Evolutionary conservation across 352 stramenopile genomes (phyloP).

Genomic region (Phytopythium chamaehyphon): DNA sequence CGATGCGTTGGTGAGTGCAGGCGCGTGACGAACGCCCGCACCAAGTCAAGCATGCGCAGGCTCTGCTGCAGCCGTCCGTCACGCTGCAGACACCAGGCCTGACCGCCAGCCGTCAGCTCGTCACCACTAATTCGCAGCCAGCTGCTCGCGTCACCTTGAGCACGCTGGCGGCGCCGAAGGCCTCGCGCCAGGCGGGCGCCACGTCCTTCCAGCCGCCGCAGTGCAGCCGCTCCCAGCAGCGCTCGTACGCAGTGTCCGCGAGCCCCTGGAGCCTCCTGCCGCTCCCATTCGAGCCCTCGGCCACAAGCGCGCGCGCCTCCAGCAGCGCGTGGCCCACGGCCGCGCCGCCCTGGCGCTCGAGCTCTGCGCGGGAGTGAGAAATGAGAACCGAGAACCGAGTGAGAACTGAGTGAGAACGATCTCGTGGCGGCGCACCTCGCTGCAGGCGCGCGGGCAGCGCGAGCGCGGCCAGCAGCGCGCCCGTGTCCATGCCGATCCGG

Average conservation of each 20-base stretch:
- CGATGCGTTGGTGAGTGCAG: background rate
- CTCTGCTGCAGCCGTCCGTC: conserved; percentile 21
- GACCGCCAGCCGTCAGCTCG: background rate
- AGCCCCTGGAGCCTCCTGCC: conserved; percentile 8
- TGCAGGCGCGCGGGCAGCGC: conserved; percentile 15
- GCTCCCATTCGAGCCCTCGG: conserved; percentile 1
- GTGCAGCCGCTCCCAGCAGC: conserved; percentile 72
- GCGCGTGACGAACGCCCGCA: conserved; percentile 13
- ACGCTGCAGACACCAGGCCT: conserved; percentile 31
- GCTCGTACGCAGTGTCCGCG: conserved; percentile 39
- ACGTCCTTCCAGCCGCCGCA: conserved; percentile 70
- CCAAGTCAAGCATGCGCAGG: conserved; percentile 59
- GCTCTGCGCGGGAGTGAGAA: conserved; percentile 25
- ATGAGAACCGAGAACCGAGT: background rate
- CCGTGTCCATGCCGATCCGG: conserved; percentile 2
- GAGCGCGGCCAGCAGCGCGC: conserved; percentile 8
- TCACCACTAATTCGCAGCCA: background rate
- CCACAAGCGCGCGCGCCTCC: conserved; percentile 8
- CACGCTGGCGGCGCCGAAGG: conserved; percentile 52
- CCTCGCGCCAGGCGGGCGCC: conserved; percentile 43
- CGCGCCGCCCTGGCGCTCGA: conserved; percentile 37
- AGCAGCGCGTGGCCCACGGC: conserved; percentile 38
- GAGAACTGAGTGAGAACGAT: background rate
- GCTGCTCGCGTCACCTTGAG: no score
- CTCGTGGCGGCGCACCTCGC: conserved; percentile 12